Conservation (phyloP, 495 filamentous ascomycete species). For the Podospora conica region DNA sequence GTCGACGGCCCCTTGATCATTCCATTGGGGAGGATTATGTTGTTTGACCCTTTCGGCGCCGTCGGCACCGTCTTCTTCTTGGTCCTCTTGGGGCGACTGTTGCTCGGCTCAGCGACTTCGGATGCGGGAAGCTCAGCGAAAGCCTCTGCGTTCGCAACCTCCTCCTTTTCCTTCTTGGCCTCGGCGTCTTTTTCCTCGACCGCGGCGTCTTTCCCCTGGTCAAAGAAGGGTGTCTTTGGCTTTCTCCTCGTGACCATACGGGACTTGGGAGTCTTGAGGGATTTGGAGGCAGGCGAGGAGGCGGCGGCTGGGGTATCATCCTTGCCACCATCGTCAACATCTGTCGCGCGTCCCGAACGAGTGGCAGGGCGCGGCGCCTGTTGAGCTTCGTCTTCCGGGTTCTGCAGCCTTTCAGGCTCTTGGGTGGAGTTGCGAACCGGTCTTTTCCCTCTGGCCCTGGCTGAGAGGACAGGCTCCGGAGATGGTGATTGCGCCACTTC, state of each 20-base stretch:
- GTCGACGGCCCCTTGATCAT: slow-evolving; percentile 21
- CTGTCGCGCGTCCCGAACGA: neutral
- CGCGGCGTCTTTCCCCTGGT: slow-evolving; percentile 6
- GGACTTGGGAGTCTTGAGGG: neutral
- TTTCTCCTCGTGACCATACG: slow-evolving; percentile 4
- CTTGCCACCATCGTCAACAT: neutral
- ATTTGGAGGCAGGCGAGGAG: neutral
- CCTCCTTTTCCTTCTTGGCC: neutral
- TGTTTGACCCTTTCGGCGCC: neutral
- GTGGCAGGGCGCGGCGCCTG: neutral
- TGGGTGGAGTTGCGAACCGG: neutral
- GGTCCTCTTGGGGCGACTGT: neutral
- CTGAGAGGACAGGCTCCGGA: neutral
- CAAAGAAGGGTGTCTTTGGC: slow-evolving; percentile 13
- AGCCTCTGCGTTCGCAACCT: slow-evolving; percentile 1
- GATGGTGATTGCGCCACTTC: neutral
- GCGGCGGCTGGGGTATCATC: neutral
- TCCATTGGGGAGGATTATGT: neutral
- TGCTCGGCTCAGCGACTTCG: slow-evolving; percentile 1
- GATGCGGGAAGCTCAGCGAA: slow-evolving; percentile 11
- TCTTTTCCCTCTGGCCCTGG: neutral
- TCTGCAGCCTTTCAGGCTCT: neutral
- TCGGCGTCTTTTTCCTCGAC: no score
- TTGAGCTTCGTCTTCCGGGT: neutral
- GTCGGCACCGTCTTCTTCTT: neutral